Evolutionary conservation across 371 early-diverging fungal species (phyloP), one percentile per base, ranked within the genome.

Genomic region (Zopfochytrium polystomum): DNA sequence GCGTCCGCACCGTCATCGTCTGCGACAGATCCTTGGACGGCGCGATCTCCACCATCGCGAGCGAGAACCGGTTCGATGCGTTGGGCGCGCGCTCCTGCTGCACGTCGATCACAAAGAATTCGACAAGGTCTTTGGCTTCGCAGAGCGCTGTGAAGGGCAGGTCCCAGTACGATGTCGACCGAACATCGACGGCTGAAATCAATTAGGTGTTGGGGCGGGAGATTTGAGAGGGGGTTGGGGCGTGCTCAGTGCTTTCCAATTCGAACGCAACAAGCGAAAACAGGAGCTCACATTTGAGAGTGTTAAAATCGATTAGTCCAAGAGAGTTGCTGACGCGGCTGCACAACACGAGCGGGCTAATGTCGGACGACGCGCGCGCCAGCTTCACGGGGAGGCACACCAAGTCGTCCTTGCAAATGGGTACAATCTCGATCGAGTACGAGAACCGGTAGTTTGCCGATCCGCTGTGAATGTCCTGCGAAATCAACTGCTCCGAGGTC

Each of bases 341-440:
- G 79, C 91, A 90, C 48, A 96, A 66, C 11, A 86, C 83, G 54
- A 96, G 76, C 53, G 88, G 94, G 61, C 79, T 78, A 57, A 96
- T 90, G 70, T 90, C 87, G 46, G 94, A 92, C 58, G 94, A 72
- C 27, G 82, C 69, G 59, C 89, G 85, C 47, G 97, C 92, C 18
- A 92, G 55, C 72, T 92, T 93, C 30, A 80, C 71, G 22, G 94
- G 90, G 64, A 98, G 76, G 60, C 88, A 90, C 4, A 99, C 81
- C 52, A 99, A 72, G 80, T 99, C 99, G 74, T 99, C 98, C 78
- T 90, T 91, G 85, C 99, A 97, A 42, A 99, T 80, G 18, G 99
- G 99, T 30, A 90, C 87, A 64, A 99, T 84, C 79, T 99, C 99
- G 23, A 95, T 87, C 33, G 95, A 90, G 74, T 88, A 92, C 34